A percentile compares a stretch with the other conserved stretches of the same genome.
Conservation (phyloP, 495 filamentous ascomycete genomes). For the Aspergillus saccharolyticus region DNA sequence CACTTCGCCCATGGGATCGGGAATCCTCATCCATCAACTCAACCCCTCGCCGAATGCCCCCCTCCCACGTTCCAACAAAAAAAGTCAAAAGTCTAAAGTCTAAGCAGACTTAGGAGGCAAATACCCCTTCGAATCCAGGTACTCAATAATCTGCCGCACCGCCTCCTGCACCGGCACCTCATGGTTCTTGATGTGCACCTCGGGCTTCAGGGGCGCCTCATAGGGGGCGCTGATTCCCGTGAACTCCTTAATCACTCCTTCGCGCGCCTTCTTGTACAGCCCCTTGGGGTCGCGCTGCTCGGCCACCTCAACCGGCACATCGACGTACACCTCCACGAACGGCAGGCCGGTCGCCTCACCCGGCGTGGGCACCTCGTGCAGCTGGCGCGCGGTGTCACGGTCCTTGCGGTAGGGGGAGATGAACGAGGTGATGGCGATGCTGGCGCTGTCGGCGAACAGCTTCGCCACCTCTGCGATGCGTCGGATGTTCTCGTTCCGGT, state of each 20-base stretch:
- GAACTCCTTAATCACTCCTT: constrained; percentile 93
- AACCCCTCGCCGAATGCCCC: too few relatives aligned
- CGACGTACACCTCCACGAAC: constrained; percentile 90
- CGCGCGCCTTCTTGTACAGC: constrained; percentile 91
- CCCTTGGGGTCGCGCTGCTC: constrained; percentile 96
- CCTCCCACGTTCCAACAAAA: too few relatives aligned
- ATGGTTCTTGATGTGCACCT: constrained; percentile 77
- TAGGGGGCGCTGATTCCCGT: constrained; percentile 91
- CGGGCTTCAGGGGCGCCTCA: constrained; percentile 79
- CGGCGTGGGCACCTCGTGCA: constrained; percentile 58
- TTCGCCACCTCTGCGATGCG: constrained; percentile 95
- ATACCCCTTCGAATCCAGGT: constrained; percentile 62
- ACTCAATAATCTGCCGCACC: constrained; percentile 74
- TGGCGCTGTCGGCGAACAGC: constrained; percentile 85
- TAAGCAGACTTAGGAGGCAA: constrained; percentile 49
- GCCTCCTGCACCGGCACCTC: constrained; percentile 78
- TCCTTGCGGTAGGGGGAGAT: constrained; percentile 92
- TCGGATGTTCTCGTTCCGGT: constrained; percentile 96
- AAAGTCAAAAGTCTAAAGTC: constrained; percentile 6
- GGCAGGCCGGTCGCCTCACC: constrained; percentile 56
- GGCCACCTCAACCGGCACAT: constrained; percentile 83
- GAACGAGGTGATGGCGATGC: constrained; percentile 88
- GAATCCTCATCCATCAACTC: too few relatives aligned
- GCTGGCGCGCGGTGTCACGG: constrained; percentile 68
- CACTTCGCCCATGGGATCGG: neutral